phyloP scores from a whole-genome alignment of 257 asterid species.

The Handroanthus guayacan region DNA sequence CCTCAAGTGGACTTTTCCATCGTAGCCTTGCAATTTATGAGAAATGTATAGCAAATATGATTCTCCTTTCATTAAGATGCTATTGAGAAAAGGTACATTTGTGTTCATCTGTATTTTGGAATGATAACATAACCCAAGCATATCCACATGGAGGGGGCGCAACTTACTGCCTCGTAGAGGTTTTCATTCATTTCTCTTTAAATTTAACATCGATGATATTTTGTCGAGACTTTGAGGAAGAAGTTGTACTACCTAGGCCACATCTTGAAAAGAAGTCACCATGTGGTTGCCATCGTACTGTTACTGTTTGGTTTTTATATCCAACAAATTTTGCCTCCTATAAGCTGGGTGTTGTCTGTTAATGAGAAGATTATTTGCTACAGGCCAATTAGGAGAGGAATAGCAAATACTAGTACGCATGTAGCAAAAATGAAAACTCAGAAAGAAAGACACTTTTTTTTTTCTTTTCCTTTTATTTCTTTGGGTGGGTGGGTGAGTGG shows the following conservation, averaged over 20 bases:
- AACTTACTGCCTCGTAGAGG: slow-evolving; percentile 37
- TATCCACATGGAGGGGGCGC: slow-evolving; percentile 37
- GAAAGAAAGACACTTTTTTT: no score
- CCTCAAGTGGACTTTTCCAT: no score
- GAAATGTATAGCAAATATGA: no score
- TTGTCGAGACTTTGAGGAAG: slow-evolving; percentile 76
- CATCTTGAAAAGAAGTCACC: slow-evolving; percentile 65
- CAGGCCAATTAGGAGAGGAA: slow-evolving; percentile 85
- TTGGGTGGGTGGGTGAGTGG: no score
- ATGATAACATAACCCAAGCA: slow-evolving; percentile 29
- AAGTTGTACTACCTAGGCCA: slow-evolving; percentile 61
- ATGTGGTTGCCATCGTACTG: slow-evolving; percentile 93
- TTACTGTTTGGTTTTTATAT: slow-evolving; percentile 79
- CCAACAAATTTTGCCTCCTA: slow-evolving; percentile 83
- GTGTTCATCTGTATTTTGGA: slow-evolving; percentile 34
- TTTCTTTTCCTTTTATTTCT: no score
- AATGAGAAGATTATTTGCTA: slow-evolving; percentile 88
- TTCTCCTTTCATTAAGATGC: no score
- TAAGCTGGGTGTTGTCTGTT: slow-evolving; percentile 98
- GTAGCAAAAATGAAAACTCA: slow-evolving; percentile 74
- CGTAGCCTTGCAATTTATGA: no score
- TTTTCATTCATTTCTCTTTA: slow-evolving; percentile 76
- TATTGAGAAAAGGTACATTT: slow-evolving; percentile 28
- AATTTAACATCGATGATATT: slow-evolving; percentile 90
- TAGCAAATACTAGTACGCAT: slow-evolving; percentile 94